Evolutionary conservation across 495 filamentous ascomycete genomes (phyloP).

Genomic region (Penicillium malachiteum): DNA sequence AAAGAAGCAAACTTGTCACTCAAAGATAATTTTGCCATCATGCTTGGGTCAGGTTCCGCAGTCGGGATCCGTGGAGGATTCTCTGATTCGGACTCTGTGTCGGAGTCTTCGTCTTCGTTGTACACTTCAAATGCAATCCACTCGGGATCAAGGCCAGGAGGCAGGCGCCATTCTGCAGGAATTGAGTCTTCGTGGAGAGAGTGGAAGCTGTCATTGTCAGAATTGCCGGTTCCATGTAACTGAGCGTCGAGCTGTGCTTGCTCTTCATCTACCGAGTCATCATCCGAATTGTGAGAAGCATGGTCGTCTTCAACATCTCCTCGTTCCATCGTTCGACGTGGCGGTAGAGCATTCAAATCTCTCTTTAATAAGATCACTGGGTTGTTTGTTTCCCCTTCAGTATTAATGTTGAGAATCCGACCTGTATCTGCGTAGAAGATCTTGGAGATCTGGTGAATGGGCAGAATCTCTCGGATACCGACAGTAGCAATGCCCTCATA

Average conservation of each 20-base stretch:
- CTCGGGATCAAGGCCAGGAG: constrained; percentile 81
- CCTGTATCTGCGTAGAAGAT: constrained; percentile 98
- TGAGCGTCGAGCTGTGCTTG: constrained; percentile 71
- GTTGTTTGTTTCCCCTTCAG: constrained; percentile 74
- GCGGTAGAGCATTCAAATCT: constrained; percentile 71
- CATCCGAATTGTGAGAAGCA: constrained; percentile 14
- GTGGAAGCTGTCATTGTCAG: constrained; percentile 17
- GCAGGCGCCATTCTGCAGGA: constrained; percentile 61
- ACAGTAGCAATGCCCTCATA: constrained; percentile 72
- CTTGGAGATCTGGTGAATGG: constrained; percentile 88
- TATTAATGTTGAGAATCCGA: constrained; percentile 86
- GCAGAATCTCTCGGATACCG: constrained; percentile 80
- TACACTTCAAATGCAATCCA: constrained; percentile 96
- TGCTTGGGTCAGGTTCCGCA: constrained; percentile 30
- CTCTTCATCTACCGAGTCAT: constrained; percentile 44
- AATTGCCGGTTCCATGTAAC: constrained; percentile 49
- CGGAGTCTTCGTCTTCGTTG: constrained; percentile 59
- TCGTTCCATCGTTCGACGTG: constrained; percentile 63
- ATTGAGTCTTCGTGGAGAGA: constrained; percentile 37
- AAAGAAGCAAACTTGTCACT: constrained; percentile 23
- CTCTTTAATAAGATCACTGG: constrained; percentile 86
- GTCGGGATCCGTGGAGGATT: constrained; percentile 16
- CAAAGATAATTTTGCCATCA: constrained; percentile 44
- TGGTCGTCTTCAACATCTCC: constrained; percentile 35
- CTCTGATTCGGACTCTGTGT: constrained; percentile 59